phyloP scores from a whole-genome alignment of 805 yeast species.

The Scheffersomyces spartinae region DNA sequence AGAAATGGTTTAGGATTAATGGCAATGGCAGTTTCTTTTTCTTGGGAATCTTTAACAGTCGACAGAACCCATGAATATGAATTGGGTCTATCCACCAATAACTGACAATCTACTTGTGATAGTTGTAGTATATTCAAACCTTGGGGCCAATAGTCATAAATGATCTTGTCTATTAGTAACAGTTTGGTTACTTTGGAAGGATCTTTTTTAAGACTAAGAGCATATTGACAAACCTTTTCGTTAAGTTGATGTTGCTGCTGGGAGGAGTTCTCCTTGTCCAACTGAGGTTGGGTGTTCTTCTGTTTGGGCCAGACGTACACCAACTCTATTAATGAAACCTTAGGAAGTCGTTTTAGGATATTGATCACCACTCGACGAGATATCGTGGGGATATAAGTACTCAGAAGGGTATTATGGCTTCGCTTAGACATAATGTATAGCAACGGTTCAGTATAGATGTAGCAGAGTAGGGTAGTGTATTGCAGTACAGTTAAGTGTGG shows the following conservation, averaged over 20 bases:
- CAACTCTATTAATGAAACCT: conserved; percentile 20
- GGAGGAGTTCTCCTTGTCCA: too few species aligned
- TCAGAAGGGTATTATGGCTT: conserved; percentile 22
- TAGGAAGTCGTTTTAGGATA: conserved; percentile 18
- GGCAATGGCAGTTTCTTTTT: conserved; percentile 12
- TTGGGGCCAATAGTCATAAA: conserved; percentile 38
- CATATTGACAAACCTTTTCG: too few species aligned
- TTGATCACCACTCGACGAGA: conserved; percentile 9
- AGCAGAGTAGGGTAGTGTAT: background rate
- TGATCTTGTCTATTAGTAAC: conserved; percentile 34
- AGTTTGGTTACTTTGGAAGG: too few species aligned
- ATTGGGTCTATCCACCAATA: conserved; percentile 47
- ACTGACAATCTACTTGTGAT: conserved; percentile 61
- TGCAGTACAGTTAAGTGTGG: conserved; percentile 1
- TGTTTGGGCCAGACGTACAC: conserved; percentile 23
- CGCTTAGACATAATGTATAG: conserved; percentile 4
- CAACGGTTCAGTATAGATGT: background rate
- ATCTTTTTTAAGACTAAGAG: too few species aligned
- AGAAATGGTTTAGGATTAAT: conserved; percentile 43
- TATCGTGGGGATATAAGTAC: conserved; percentile 25
- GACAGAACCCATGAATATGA: conserved; percentile 37
- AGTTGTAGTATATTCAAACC: conserved; percentile 56
- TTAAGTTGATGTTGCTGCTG: too few species aligned
- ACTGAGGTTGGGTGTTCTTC: conserved; percentile 13
- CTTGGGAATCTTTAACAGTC: conserved; percentile 26